phyloP scores from a whole-genome alignment of 768 basidiomycete species.

The Mycena maculata region DNA sequence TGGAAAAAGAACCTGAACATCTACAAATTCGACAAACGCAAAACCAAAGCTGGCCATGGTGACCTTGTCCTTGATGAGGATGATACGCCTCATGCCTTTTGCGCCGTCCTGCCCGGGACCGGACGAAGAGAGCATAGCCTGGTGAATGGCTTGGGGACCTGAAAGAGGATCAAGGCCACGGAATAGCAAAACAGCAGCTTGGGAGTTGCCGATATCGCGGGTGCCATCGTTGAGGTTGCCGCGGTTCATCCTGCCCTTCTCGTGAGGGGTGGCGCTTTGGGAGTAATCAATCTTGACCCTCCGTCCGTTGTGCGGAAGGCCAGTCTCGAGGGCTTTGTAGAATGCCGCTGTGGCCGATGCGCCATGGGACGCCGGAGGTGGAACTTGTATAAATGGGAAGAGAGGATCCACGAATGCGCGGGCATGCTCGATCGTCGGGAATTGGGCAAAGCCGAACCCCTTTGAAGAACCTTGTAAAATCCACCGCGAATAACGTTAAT shows the following conservation, averaged over 20 bases:
- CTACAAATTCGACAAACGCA: conserved; percentile 92
- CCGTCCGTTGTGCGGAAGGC: conserved; percentile 79
- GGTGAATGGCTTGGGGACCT: conserved; percentile 87
- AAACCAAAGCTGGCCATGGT: conserved; percentile 93
- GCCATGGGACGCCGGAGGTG: conserved; percentile 90
- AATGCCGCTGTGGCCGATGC: conserved; percentile 78
- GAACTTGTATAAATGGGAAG: conserved; percentile 92
- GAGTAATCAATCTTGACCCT: conserved; percentile 97
- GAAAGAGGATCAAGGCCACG: conserved; percentile 91
- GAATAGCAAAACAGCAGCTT: conserved; percentile 86
- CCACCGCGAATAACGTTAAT: conserved; percentile 79
- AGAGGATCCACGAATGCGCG: conserved; percentile 90
- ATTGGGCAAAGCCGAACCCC: conserved; percentile 97
- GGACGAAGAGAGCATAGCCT: conserved; percentile 85
- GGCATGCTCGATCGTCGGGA: conserved; percentile 86
- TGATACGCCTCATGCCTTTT: conserved; percentile 87
- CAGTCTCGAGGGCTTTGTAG: conserved; percentile 80
- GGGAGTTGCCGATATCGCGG: conserved; percentile 91
- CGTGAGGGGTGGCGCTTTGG: conserved; percentile 81
- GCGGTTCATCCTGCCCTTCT: conserved; percentile 67
- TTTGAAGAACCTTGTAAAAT: conserved; percentile 90
- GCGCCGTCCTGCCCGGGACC: conserved; percentile 83
- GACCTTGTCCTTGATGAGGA: conserved; percentile 89
- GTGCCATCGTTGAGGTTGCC: conserved; percentile 92
- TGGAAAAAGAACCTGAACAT: conserved; percentile 68